Evolutionary conservation across 2,329 filamentous ascomycete genomes (phyloP), one percentile per base, ranked within the genome.

Genomic region (Trichophyton equinum): DNA sequence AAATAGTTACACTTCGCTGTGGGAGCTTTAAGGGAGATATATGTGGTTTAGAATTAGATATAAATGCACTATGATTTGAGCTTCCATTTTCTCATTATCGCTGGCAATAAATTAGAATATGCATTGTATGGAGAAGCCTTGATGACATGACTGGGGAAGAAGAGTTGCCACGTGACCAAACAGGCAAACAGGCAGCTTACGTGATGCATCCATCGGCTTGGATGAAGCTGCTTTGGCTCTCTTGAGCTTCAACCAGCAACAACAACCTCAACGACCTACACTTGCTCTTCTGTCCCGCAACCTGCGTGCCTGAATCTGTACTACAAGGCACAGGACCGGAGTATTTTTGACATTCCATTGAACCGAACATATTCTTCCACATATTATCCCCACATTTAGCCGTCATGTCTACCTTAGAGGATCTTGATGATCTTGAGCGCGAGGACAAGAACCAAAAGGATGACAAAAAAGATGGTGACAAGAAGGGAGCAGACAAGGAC

Each of bases 401-500:
- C 72, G 80, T 65, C 73, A 95, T 95, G 90, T 91, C 90, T 68
- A 94, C 89, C 68, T 85, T 95, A 70, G 90, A 95, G 79, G 90
- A 95, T 79, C 87, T 95, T 72, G 89, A 95, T 73, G 88, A 91
- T 75, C 81, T 95, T 74, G 88, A 94, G 79, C 87, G 86, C 76
- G 84, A 86, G 75, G 83, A 76, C 81, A 86, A 84, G 75, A 81
- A 86, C 73, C 79, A 84, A 68, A 80, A 82, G 67, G 81, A 82
- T 67, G 77, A 81, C 57, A 78, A 79, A 64, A 78, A 77, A 59
- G 79, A 82, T 65, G 79, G 78, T 59, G 79, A 82, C 66, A 80
- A 78, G 65, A 81, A 82, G 70, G 80, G 83, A 69, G 76, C 79
- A 64, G 75, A 77, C 62, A 77, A 79, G 61, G 85, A 86, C 69